These are phyloP conservation scores for Pseudogymnoascus destructans DNA, from an alignment of 2,329 filamentous ascomycete species.

Conservation along the genomic window DNA sequence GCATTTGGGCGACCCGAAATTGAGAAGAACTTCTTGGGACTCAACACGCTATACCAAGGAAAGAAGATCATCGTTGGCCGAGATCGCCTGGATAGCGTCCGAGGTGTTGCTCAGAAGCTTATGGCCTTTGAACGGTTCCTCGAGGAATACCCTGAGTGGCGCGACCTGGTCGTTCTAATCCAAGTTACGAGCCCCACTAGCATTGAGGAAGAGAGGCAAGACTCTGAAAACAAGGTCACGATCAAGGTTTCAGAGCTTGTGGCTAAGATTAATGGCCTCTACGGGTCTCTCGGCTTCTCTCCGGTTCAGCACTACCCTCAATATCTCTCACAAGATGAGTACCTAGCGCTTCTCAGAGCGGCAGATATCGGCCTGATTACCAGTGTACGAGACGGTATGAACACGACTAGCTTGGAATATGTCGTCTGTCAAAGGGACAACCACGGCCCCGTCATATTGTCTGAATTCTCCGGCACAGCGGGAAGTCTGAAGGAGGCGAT, in stretches of 20 bases:
- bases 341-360: constrained; percentile 82
- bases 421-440: constrained; percentile 81
- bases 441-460: constrained; percentile 80
- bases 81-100: constrained; percentile 83
- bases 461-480: constrained; percentile 91
- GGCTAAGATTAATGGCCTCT: constrained; percentile 79
- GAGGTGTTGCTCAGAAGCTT: constrained; percentile 90
- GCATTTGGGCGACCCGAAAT: constrained; percentile 62
- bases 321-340: constrained; percentile 79
- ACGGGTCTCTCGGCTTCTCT: constrained; percentile 75
- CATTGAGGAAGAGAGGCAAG: constrained; percentile 65
- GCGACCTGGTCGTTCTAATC: constrained; percentile 81
- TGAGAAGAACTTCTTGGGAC: constrained; percentile 55
- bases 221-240: constrained; percentile 65
- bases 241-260: constrained; percentile 85
- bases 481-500: constrained; percentile 75
- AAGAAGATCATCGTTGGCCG: constrained; percentile 93
- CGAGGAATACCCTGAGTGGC: constrained; percentile 82
- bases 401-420: constrained; percentile 91
- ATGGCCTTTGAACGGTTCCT: constrained; percentile 90
- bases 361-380: constrained; percentile 91
- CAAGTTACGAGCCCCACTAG: constrained; percentile 85
- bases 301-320: constrained; percentile 93
- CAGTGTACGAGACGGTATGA: constrained; percentile 94
- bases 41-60: constrained; percentile 67